phyloP scores from a whole-genome alignment of 441 rosid species.

The Pelargonium citronellum region DNA sequence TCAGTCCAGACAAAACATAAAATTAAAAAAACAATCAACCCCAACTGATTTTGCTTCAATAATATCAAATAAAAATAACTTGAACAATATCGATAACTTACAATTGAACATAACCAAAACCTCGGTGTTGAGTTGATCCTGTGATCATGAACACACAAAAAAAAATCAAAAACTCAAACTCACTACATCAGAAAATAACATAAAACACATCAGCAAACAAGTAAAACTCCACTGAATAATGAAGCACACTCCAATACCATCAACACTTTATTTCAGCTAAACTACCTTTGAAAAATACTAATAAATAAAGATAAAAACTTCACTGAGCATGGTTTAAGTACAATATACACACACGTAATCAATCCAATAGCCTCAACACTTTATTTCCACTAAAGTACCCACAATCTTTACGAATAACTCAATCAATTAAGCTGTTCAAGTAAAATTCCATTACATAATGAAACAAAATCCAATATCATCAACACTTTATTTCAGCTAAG shows the following conservation, averaged over 20 bases:
- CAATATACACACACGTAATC: no score
- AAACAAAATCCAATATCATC: no score
- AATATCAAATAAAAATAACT: neutral
- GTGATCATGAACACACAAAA: conserved; percentile 18
- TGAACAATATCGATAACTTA: conserved; percentile 36
- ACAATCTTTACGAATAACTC: no score
- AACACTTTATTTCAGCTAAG: no score
- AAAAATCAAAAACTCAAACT: neutral
- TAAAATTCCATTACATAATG: no score
- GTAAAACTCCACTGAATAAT: neutral
- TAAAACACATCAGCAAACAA: neutral
- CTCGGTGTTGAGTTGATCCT: conserved; percentile 88
- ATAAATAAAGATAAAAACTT: no score
- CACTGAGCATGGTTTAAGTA: no score
- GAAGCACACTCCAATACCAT: neutral
- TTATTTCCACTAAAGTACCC: no score
- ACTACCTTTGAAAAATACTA: no score
- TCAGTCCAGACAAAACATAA: neutral
- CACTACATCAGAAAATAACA: neutral
- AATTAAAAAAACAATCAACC: neutral
- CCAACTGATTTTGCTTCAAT: neutral
- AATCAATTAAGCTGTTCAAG: no score
- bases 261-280: neutral
- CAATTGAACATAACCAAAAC: conserved; percentile 79
- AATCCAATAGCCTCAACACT: no score